Evolutionary conservation across 1,284 basidiomycete genomes (phyloP).

Genomic region (Malassezia caprae): DNA sequence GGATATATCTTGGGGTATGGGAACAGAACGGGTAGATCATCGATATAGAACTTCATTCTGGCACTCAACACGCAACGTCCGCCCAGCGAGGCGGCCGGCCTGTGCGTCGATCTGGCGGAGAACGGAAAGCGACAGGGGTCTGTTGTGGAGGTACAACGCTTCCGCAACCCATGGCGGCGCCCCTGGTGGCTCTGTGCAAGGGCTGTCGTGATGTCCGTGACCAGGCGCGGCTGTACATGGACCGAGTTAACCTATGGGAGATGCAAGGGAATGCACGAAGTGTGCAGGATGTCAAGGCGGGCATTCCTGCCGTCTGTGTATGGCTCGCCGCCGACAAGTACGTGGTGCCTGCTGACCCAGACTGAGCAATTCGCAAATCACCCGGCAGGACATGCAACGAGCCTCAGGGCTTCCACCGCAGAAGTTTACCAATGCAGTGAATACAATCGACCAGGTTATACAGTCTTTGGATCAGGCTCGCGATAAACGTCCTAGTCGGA

Average conservation of each 20-base stretch:
- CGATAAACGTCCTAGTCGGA: neutral
- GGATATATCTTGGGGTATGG: constrained; percentile 51
- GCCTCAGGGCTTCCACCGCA: constrained; percentile 12
- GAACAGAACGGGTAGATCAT: constrained; percentile 59
- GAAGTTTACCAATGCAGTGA: constrained; percentile 2
- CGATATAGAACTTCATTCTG: constrained; percentile 87
- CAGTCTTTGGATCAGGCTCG: neutral
- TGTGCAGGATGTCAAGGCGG: constrained; percentile 4
- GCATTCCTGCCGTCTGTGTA: constrained; percentile 10
- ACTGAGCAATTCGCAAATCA: neutral
- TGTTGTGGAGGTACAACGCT: neutral
- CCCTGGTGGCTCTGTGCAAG: constrained; percentile 8
- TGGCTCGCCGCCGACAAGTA: constrained; percentile 15
- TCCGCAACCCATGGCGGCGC: neutral
- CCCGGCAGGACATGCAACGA: neutral
- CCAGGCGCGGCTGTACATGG: constrained; percentile 11
- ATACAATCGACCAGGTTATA: neutral
- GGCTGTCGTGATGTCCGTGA: constrained; percentile 14
- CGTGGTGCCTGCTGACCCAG: constrained; percentile 1
- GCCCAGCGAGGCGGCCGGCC: neutral
- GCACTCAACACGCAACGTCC: neutral
- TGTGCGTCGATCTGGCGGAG: neutral
- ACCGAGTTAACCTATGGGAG: constrained; percentile 17
- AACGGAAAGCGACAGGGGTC: neutral
- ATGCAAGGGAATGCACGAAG: constrained; percentile 15